phyloP scores from a whole-genome alignment of 225 moss, liverwort and hornwort species.

The Sphagnum contortum region DNA sequence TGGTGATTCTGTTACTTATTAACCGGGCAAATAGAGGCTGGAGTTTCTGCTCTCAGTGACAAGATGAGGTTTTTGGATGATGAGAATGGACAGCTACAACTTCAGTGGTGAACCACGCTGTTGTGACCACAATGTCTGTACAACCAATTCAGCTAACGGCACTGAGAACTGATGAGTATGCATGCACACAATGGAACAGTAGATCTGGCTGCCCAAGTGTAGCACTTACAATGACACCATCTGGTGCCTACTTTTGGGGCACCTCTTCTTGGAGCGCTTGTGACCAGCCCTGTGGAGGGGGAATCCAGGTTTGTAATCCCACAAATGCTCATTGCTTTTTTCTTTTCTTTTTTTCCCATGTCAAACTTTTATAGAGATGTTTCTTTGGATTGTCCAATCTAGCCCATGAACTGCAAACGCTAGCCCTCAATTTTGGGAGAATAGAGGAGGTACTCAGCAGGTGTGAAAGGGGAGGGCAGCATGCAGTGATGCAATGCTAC shows the following conservation, averaged over 20 bases:
- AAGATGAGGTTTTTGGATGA: too few species aligned
- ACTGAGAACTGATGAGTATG: conserved; percentile 10
- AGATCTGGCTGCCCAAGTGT: not conserved
- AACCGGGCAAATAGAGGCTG: too few species aligned
- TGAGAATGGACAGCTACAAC: too few species aligned
- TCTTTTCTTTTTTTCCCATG: not conserved
- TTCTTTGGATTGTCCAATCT: too few species aligned
- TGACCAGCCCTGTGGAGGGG: conserved; percentile 62
- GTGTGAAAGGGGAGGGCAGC: conserved; percentile 23
- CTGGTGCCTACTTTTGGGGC: conserved; percentile 65
- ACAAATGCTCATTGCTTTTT: not conserved
- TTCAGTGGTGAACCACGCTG: too few species aligned
- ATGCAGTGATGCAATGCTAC: conserved; percentile 66
- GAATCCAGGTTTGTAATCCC: conserved; percentile 44
- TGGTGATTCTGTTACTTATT: too few species aligned
- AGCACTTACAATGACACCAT: too few species aligned
- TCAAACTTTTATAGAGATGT: not conserved
- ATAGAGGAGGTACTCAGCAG: not conserved
- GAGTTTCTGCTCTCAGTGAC: too few species aligned
- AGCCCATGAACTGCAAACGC: too few species aligned
- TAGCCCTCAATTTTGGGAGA: too few species aligned
- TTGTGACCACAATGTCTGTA: not conserved
- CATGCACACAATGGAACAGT: conserved; percentile 45
- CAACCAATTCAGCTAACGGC: conserved; percentile 19
- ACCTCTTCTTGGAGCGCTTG: conserved; percentile 56